phyloP scores from a whole-genome alignment of 176 grass and related monocot genomes.

The Carex myosuroides region DNA sequence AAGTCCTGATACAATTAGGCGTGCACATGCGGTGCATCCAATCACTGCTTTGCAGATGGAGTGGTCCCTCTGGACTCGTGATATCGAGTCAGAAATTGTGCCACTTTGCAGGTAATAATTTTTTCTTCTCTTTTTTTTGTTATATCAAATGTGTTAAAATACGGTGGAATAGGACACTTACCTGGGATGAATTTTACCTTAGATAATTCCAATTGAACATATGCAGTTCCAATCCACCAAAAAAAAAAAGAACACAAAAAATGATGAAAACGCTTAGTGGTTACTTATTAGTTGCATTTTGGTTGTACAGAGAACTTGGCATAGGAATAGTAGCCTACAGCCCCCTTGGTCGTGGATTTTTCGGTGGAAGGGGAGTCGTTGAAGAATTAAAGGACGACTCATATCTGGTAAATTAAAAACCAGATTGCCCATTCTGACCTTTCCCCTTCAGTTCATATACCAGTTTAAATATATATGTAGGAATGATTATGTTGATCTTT shows the following conservation, averaged over 20 bases:
- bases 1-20: slow-evolving; percentile 61
- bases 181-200: background rate
- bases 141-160: background rate
- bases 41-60: slow-evolving; percentile 74
- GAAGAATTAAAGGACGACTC: slow-evolving; percentile 36
- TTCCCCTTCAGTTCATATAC: background rate
- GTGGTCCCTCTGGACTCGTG: slow-evolving; percentile 83
- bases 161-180: background rate
- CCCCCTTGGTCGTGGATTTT: slow-evolving; percentile 71
- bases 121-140: background rate
- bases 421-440: background rate
- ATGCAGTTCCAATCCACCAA: too few relatives aligned
- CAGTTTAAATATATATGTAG: background rate
- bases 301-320: slow-evolving; percentile 46
- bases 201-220: background rate
- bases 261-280: too few relatives aligned
- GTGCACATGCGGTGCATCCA: slow-evolving; percentile 66
- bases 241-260: background rate
- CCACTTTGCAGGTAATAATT: slow-evolving; percentile 58
- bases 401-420: slow-evolving; percentile 32
- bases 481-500: background rate
- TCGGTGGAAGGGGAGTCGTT: slow-evolving; percentile 50
- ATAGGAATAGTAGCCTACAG: slow-evolving; percentile 90
- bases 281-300: background rate
- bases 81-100: slow-evolving; percentile 74